Conservation (phyloP, 139 green algal genomes). For the Zygnema circumcarinatum region DNA sequence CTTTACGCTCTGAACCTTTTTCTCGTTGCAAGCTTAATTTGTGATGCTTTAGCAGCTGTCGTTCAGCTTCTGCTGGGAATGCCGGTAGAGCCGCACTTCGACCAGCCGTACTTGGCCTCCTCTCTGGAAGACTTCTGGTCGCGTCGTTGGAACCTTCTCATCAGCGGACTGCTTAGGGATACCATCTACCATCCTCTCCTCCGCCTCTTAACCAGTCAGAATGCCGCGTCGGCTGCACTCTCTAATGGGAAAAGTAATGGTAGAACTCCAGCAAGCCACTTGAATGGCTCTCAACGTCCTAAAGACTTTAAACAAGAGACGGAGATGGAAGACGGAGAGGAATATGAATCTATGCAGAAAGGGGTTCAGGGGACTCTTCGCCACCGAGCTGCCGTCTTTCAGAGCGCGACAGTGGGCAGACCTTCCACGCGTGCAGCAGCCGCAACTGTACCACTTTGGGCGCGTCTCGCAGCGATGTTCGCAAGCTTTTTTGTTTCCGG, state of each 20-base stretch:
- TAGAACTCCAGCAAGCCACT: too few species aligned
- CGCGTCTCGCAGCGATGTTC: conserved; percentile 23
- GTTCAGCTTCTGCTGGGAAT: background rate
- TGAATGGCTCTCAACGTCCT: too few species aligned
- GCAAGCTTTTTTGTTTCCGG: conserved; percentile 49
- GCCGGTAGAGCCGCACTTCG: conserved; percentile 23
- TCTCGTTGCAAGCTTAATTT: conserved; percentile 35
- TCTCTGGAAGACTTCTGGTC: conserved; percentile 54
- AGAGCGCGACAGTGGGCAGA: background rate
- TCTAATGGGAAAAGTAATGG: background rate
- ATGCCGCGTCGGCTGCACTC: background rate
- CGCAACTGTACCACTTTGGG: background rate
- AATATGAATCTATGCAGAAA: background rate
- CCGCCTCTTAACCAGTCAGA: background rate
- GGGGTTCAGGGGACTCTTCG: background rate
- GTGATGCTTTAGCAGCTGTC: conserved; percentile 9
- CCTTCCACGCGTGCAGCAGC: background rate
- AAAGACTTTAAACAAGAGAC: too few species aligned
- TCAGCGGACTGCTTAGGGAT: conserved; percentile 40
- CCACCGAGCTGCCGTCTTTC: background rate
- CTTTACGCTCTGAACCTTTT: conserved; percentile 34
- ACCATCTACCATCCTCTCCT: conserved; percentile 36
- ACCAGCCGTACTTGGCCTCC: conserved; percentile 30
- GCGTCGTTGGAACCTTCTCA: conserved; percentile 43
- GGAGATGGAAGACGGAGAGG: background rate